A percentile compares a stretch with the other conserved stretches of the same genome.
Evolutionary conservation across 2,329 filamentous ascomycete species (phyloP).

Genomic region (Pseudogymnoascus sp.): DNA sequence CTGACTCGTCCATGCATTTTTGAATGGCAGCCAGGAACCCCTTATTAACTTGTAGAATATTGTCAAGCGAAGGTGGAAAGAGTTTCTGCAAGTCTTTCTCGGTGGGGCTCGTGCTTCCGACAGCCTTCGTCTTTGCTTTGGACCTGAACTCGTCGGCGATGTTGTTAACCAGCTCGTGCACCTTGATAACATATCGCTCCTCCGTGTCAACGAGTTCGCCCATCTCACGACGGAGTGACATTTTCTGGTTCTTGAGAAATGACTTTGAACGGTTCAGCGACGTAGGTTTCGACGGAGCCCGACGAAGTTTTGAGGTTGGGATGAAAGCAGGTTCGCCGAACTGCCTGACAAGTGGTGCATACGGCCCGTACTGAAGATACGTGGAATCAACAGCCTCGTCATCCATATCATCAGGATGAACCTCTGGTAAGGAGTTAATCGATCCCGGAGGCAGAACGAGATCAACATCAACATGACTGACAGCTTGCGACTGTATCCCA

Average conservation of each 20-base stretch:
- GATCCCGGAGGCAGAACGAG: constrained; percentile 73
- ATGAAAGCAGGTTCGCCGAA: constrained; percentile 81
- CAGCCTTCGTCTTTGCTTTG: constrained; percentile 50
- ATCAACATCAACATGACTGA: constrained; percentile 82
- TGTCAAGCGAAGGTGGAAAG: constrained; percentile 73
- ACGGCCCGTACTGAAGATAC: constrained; percentile 64
- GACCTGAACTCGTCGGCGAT: constrained; percentile 74
- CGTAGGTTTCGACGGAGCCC: constrained; percentile 80
- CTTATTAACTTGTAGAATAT: constrained; percentile 74
- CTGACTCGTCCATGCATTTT: constrained; percentile 70
- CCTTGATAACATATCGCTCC: constrained; percentile 82
- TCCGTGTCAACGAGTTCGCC: constrained; percentile 88
- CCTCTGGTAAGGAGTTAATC: constrained; percentile 54
- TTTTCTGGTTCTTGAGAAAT: constrained; percentile 74
- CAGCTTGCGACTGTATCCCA: constrained; percentile 70
- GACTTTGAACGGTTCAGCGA: constrained; percentile 69
- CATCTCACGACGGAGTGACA: constrained; percentile 79
- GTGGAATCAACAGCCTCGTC: constrained; percentile 59
- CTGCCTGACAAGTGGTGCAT: constrained; percentile 66
- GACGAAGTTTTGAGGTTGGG: constrained; percentile 73
- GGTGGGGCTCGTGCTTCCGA: constrained; percentile 61
- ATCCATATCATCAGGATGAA: constrained; percentile 51
- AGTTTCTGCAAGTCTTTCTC: constrained; percentile 64
- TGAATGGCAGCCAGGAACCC: constrained; percentile 71
- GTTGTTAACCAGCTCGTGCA: constrained; percentile 73